phyloP scores from a whole-genome alignment of 495 filamentous ascomycete species.

The Xylaria acuta region DNA sequence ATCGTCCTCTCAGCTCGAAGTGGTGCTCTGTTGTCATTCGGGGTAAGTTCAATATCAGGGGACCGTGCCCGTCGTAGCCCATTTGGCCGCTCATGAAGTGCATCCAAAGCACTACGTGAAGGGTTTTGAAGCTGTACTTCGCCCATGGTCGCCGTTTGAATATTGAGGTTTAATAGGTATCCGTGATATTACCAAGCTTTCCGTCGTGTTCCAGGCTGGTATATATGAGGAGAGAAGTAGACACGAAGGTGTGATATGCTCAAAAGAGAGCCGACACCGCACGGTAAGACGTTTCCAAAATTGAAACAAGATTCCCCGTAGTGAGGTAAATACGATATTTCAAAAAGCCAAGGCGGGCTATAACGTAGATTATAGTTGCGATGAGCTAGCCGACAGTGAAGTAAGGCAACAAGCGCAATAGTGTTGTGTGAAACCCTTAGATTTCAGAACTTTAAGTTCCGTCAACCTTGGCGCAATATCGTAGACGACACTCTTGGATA shows the following conservation, averaged over 20 bases:
- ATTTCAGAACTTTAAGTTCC: neutral
- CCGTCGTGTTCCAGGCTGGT: neutral
- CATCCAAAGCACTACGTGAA: constrained; percentile 30
- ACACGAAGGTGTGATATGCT: neutral
- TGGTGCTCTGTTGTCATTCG: constrained; percentile 32
- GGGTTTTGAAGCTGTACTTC: neutral
- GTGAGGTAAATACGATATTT: neutral
- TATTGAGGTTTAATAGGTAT: neutral
- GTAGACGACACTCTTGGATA: neutral
- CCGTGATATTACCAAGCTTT: neutral
- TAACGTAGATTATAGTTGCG: neutral
- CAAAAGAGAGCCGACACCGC: neutral
- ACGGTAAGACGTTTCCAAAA: neutral
- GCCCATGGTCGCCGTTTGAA: neutral
- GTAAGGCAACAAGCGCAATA: constrained; percentile 7
- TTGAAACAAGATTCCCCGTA: neutral
- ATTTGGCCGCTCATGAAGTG: constrained; percentile 33
- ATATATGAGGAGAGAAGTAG: neutral
- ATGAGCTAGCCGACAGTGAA: constrained; percentile 2
- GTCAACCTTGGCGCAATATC: neutral
- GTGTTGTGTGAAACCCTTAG: neutral
- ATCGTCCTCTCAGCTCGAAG: constrained; percentile 32
- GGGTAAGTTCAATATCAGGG: constrained; percentile 33
- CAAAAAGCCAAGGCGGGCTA: neutral
- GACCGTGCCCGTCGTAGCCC: constrained; percentile 35